Conservation (phyloP, 2,329 filamentous ascomycete genomes). For the Furcasterigmium furcatum region DNA sequence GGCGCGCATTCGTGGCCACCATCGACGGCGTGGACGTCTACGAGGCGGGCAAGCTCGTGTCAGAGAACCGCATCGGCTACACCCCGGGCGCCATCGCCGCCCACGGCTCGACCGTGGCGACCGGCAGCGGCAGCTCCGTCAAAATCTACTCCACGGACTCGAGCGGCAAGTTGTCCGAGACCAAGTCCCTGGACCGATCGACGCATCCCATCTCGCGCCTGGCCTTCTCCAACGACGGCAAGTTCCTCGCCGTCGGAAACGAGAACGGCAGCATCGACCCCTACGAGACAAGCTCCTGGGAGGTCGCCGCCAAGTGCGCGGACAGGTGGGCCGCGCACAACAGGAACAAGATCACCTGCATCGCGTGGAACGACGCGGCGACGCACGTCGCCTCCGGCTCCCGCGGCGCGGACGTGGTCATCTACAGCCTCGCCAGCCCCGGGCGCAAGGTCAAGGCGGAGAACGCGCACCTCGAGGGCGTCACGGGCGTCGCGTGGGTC, state of each 20-base stretch:
- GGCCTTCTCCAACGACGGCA: slow-evolving; percentile 78
- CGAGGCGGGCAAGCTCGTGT: slow-evolving; percentile 58
- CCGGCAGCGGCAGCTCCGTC: slow-evolving; percentile 72
- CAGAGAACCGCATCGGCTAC: slow-evolving; percentile 57
- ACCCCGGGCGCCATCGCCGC: slow-evolving; percentile 71
- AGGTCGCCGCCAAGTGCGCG: slow-evolving; percentile 56
- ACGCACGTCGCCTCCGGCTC: slow-evolving; percentile 80
- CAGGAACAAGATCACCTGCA: slow-evolving; percentile 47
- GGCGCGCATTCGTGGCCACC: slow-evolving; percentile 55
- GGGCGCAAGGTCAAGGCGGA: slow-evolving; percentile 78
- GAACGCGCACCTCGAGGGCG: slow-evolving; percentile 95
- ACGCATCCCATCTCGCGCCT: slow-evolving; percentile 73
- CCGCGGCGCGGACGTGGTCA: slow-evolving; percentile 86
- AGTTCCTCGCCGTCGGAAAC: slow-evolving; percentile 77
- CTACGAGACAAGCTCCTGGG: slow-evolving; percentile 64
- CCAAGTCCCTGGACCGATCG: slow-evolving; percentile 61
- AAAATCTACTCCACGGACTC: slow-evolving; percentile 68
- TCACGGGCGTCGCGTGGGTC: slow-evolving; percentile 83
- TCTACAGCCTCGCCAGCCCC: slow-evolving; percentile 85
- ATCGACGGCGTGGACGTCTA: slow-evolving; percentile 48
- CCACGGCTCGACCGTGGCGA: slow-evolving; percentile 63
- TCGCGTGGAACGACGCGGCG: slow-evolving; percentile 74
- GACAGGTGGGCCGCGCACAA: slow-evolving; percentile 67
- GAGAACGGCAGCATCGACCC: slow-evolving; percentile 84
- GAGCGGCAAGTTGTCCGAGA: slow-evolving; percentile 49